phyloP scores from a whole-genome alignment of 768 basidiomycete genomes.

The Auricularia sp. region DNA sequence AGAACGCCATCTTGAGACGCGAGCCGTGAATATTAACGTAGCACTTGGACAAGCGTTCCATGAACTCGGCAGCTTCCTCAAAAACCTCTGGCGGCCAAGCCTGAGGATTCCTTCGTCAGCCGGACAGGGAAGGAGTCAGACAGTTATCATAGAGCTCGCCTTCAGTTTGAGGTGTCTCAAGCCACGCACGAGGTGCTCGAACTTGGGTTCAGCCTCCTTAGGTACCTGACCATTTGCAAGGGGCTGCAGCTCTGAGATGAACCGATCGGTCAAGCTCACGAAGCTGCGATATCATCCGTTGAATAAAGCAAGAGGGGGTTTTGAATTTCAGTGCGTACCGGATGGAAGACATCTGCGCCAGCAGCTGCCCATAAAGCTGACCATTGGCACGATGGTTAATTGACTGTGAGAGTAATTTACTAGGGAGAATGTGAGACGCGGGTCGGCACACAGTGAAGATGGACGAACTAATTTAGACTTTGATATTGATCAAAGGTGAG shows the following conservation, averaged over 20 bases:
- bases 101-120: conserved; percentile 25
- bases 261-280: conserved; percentile 85
- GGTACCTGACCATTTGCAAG: conserved; percentile 64
- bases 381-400: conserved; percentile 73
- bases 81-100: conserved; percentile 92
- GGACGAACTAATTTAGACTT: conserved; percentile 41
- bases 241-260: conserved; percentile 67
- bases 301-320: too few species aligned
- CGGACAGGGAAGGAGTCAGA: background rate
- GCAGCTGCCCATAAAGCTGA: conserved; percentile 71
- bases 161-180: conserved; percentile 76
- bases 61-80: conserved; percentile 86
- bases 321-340: conserved; percentile 38
- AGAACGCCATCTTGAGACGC: conserved; percentile 73
- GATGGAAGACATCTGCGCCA: conserved; percentile 73
- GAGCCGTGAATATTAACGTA: conserved; percentile 79
- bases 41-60: conserved; percentile 72
- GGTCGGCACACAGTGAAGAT: too few species aligned
- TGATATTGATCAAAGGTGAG: conserved; percentile 80
- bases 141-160: conserved; percentile 27
- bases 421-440: background rate
- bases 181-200: conserved; percentile 76
- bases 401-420: conserved; percentile 50
- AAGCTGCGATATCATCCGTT: conserved; percentile 40
- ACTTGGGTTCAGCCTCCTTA: conserved; percentile 72